These are phyloP conservation scores for Austroboletus novae-zelandiae DNA, from an alignment of 1,284 basidiomycete genomes.

Conservation along the genomic window DNA sequence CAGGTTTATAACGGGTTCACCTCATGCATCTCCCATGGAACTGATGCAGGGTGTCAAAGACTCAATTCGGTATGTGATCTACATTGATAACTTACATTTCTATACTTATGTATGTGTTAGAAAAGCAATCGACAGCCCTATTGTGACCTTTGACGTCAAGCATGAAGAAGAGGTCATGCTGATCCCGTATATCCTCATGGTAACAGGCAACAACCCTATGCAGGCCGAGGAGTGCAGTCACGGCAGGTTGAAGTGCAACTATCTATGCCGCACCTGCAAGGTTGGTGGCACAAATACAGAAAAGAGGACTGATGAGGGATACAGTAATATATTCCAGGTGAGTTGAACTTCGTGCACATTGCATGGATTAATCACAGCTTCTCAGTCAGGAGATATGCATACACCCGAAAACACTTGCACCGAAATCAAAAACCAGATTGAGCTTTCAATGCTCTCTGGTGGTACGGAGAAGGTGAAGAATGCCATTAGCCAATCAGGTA, in stretches of 20 bases:
- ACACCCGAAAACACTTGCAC: slow-evolving; percentile 7
- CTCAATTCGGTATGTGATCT: slow-evolving; percentile 19
- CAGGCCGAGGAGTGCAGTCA: slow-evolving; percentile 35
- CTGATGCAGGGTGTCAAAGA: slow-evolving; percentile 24
- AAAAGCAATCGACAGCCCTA: too few relatives aligned
- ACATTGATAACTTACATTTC: too few relatives aligned
- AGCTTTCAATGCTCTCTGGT: slow-evolving; percentile 1
- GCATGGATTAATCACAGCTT: too few relatives aligned
- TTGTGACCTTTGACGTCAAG: slow-evolving; percentile 18
- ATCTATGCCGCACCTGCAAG: slow-evolving; percentile 32
- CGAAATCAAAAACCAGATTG: slow-evolving; percentile 11
- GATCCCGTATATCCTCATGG: slow-evolving; percentile 22
- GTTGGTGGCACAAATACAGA: slow-evolving; percentile 25
- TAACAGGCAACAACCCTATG: slow-evolving; percentile 36
- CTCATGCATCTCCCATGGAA: slow-evolving; percentile 31
- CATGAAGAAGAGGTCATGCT: slow-evolving; percentile 23
- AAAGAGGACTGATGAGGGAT: slow-evolving; percentile 24
- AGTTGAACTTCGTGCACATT: too few relatives aligned
- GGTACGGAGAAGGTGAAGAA: slow-evolving; percentile 8
- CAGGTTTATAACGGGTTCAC: slow-evolving; percentile 29
- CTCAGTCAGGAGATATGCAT: neutral
- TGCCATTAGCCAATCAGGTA: slow-evolving; percentile 5
- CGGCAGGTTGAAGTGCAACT: slow-evolving; percentile 27
- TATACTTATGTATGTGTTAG: too few relatives aligned
- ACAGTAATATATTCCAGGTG: slow-evolving; percentile 19